Conservation (phyloP, 805 yeast genomes). For the Teunomyces atbi region DNA sequence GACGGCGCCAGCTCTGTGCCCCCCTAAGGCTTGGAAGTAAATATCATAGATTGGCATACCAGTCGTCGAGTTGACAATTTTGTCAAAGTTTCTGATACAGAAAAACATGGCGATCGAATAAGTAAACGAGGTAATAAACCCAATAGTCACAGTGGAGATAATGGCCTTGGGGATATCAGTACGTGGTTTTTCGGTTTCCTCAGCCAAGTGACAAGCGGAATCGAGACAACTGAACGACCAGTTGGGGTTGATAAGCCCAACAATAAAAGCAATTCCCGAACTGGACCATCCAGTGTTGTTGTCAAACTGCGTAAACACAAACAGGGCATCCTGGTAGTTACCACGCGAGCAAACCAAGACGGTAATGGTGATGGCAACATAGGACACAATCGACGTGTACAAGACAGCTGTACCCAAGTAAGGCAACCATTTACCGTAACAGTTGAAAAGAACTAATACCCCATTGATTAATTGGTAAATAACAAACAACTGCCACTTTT, state of each 20-base stretch:
- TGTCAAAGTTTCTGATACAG: constrained; percentile 31
- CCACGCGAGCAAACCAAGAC: constrained; percentile 39
- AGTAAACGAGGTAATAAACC: constrained; percentile 38
- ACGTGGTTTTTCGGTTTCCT: constrained; percentile 38
- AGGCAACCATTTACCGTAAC: constrained; percentile 37
- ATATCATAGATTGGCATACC: constrained; percentile 43
- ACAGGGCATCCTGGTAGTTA: constrained; percentile 27
- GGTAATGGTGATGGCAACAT: constrained; percentile 33
- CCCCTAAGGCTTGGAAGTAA: constrained; percentile 37
- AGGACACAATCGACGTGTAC: constrained; percentile 35
- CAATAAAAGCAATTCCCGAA: constrained; percentile 36
- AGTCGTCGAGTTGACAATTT: constrained; percentile 25
- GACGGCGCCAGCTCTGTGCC: constrained; percentile 34
- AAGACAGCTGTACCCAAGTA: constrained; percentile 33
- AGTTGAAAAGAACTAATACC: constrained; percentile 32
- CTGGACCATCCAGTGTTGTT: constrained; percentile 30
- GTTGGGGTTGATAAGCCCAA: constrained; percentile 38
- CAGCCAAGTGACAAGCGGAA: constrained; percentile 42
- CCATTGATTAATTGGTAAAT: constrained; percentile 36
- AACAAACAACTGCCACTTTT: constrained; percentile 38
- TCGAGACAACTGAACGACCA: constrained; percentile 43
- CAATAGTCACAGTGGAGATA: constrained; percentile 40
- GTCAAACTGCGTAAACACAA: constrained; percentile 23
- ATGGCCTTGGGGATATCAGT: constrained; percentile 40
- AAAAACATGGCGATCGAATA: constrained; percentile 42